Conservation (phyloP, 805 yeast genomes). For the Monosporozyma yasuniensis region DNA sequence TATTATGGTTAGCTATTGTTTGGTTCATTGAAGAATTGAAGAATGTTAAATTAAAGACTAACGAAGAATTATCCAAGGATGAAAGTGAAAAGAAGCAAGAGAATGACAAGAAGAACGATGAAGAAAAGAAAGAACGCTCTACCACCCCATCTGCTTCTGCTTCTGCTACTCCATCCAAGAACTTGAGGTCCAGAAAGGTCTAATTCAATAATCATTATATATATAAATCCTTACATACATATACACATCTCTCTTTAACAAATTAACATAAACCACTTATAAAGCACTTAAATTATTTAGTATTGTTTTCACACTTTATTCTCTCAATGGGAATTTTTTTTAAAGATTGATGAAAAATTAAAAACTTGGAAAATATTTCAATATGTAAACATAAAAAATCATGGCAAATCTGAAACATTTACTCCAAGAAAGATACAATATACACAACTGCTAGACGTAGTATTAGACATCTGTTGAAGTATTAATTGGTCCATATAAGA, state of each 20-base stretch:
- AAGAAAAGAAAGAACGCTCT: neutral
- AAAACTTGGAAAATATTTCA: neutral
- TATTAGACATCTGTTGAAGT: neutral
- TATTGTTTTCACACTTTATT: no score
- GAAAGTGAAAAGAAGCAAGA: constrained; percentile 2
- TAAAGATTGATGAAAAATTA: neutral
- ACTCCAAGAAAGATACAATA: neutral
- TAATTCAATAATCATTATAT: no score
- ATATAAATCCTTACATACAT: no score
- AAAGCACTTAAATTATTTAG: neutral
- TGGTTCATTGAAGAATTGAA: constrained; percentile 79
- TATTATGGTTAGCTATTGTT: constrained; percentile 69
- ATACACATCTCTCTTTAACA: neutral
- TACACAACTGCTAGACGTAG: neutral
- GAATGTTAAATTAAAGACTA: constrained; percentile 30
- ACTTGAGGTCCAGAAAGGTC: constrained; percentile 5
- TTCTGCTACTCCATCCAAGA: constrained; percentile 3
- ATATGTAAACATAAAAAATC: neutral
- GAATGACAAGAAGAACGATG: neutral
- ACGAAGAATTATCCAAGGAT: constrained; percentile 18
- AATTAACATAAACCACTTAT: neutral
- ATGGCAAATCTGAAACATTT: neutral
- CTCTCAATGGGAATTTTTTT: no score
- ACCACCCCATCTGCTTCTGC: constrained; percentile 1
- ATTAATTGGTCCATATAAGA: neutral